Percentiles rank a stretch among this genome's conserved stretches.
phyloP scores from a whole-genome alignment of 1,284 basidiomycete genomes.

The Microbotryomycetes sp. region DNA sequence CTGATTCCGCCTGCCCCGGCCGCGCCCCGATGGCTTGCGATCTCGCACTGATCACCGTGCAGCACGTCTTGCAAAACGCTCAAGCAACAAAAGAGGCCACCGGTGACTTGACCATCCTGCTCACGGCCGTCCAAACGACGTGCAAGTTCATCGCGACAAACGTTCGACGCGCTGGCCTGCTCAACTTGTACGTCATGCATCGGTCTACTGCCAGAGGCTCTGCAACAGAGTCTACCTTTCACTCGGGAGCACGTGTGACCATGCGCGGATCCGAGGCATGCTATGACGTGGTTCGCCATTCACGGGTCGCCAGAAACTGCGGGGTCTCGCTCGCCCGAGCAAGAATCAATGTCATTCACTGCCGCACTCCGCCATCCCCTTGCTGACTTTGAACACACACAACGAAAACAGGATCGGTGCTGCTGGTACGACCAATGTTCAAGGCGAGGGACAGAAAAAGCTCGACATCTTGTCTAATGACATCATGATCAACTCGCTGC shows the following conservation, averaged over 20 bases:
- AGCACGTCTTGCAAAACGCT: constrained; percentile 29
- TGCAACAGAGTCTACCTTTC: no score
- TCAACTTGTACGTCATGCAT: constrained; percentile 71
- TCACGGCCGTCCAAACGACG: constrained; percentile 92
- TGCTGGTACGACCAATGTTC: constrained; percentile 91
- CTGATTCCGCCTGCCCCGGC: not conserved
- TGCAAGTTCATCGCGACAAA: constrained; percentile 92
- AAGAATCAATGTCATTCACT: no score
- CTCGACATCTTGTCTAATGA: constrained; percentile 76
- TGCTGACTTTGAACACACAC: no score
- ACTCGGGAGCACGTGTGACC: no score
- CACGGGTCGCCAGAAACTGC: no score
- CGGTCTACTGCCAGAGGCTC: not conserved
- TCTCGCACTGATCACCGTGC: not conserved
- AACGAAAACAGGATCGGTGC: constrained; percentile 76
- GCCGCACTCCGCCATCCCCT: no score
- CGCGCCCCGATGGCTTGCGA: not conserved
- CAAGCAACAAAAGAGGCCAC: constrained; percentile 50
- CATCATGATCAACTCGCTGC: constrained; percentile 83
- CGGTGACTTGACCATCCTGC: constrained; percentile 87
- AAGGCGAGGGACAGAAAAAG: constrained; percentile 99
- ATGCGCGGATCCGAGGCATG: no score
- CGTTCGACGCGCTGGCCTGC: constrained; percentile 85
- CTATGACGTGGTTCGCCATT: no score
- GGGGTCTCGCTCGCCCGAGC: no score